Percentiles rank a stretch among this genome's conserved stretches.
Conservation (phyloP, 2,329 filamentous ascomycete species). For the Botrytis cinerea region DNA sequence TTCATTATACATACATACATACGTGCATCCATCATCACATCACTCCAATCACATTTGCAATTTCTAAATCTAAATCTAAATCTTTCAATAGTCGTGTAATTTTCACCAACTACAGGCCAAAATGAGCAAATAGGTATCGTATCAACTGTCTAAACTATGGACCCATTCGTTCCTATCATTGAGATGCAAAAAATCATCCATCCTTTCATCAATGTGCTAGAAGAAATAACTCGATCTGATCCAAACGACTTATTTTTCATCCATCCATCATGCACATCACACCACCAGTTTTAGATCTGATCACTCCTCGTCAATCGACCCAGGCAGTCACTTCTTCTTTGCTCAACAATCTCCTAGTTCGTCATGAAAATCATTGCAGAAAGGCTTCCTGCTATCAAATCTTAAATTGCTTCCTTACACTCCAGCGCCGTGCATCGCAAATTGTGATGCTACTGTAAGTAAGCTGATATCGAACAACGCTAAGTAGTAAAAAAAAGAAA, state of each 20-base stretch:
- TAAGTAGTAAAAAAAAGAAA: constrained; percentile 31
- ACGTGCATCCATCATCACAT: not conserved
- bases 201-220: constrained; percentile 11
- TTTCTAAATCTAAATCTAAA: not conserved
- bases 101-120: constrained; percentile 1
- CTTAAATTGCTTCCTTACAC: constrained; percentile 13
- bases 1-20: not conserved
- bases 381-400: constrained; percentile 1
- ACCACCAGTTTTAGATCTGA: not conserved
- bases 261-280: constrained; percentile 1
- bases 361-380: constrained; percentile 19
- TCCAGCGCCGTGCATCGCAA: constrained; percentile 19
- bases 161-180: constrained; percentile 13
- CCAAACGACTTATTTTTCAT: constrained; percentile 8
- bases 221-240: constrained; percentile 1
- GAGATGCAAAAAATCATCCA: not conserved
- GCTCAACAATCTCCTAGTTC: not conserved
- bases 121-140: constrained; percentile 17
- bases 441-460: constrained; percentile 23
- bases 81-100: not conserved
- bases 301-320: not conserved
- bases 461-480: constrained; percentile 19
- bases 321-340: not conserved
- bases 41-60: not conserved
- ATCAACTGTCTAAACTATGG: constrained; percentile 17